phyloP scores from a whole-genome alignment of 768 basidiomycete genomes.

The Boletus reticulatus region DNA sequence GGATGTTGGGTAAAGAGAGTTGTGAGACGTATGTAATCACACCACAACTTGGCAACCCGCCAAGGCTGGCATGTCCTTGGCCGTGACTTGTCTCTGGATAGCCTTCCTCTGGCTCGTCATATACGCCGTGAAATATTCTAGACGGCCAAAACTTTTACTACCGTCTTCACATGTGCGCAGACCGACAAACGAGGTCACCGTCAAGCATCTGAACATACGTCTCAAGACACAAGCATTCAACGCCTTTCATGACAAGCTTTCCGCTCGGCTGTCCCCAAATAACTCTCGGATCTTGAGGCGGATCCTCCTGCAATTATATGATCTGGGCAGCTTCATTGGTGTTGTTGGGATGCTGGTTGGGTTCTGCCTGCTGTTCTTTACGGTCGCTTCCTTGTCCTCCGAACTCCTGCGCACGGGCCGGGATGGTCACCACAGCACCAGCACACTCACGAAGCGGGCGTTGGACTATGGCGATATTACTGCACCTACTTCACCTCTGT shows the following conservation, averaged over 20 bases:
- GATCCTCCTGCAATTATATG: conserved; percentile 42
- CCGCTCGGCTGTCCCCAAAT: conserved; percentile 33
- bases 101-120: conserved; percentile 24
- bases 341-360: conserved; percentile 48
- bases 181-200: conserved; percentile 18
- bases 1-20: conserved; percentile 5
- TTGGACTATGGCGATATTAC: background rate
- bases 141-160: conserved; percentile 18
- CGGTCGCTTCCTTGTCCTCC: conserved; percentile 20
- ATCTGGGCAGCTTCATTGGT: conserved; percentile 45
- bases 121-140: conserved; percentile 24
- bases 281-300: conserved; percentile 24
- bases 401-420: conserved; percentile 9
- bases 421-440: background rate
- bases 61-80: conserved; percentile 23
- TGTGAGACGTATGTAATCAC: conserved; percentile 1
- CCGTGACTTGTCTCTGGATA: conserved; percentile 20
- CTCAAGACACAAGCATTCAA: conserved; percentile 54
- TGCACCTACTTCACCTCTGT: background rate
- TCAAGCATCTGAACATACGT: conserved; percentile 29
- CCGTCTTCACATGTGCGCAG: conserved; percentile 21
- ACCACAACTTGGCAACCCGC: background rate
- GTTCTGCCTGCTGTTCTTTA: conserved; percentile 40
- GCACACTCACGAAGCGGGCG: conserved; percentile 16
- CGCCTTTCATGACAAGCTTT: conserved; percentile 43